Conservation (phyloP, 2,329 filamentous ascomycete genomes). For the Xylariaceae sp. region DNA sequence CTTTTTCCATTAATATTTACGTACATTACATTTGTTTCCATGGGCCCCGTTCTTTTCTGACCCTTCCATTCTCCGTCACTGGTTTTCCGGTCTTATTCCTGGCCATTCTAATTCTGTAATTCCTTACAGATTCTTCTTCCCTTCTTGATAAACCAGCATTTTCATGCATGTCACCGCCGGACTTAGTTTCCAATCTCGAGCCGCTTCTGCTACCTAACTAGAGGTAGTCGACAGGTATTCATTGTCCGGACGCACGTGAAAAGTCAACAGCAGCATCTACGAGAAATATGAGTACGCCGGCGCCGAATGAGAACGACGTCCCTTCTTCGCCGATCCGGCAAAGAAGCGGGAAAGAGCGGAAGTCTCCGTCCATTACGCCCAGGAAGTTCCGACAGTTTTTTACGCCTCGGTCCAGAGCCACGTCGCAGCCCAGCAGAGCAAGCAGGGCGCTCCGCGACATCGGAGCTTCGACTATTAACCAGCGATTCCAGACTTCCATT, state of each 20-base stretch:
- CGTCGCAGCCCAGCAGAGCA: constrained; percentile 35
- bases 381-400: constrained; percentile 51
- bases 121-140: too few relatives aligned
- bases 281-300: constrained; percentile 16
- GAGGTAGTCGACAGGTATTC: neutral
- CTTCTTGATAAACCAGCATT: neutral
- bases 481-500: constrained; percentile 35
- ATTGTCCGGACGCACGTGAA: neutral
- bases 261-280: neutral
- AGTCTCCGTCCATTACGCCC: constrained; percentile 49
- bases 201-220: neutral
- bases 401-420: constrained; percentile 42
- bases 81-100: constrained; percentile 14
- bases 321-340: constrained; percentile 27
- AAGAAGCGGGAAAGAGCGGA: constrained; percentile 40
- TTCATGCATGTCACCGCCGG: neutral
- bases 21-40: neutral
- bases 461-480: constrained; percentile 37
- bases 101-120: constrained; percentile 2
- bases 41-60: neutral
- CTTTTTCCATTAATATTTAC: constrained; percentile 5
- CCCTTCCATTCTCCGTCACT: constrained; percentile 19
- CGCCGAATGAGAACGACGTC: constrained; percentile 17
- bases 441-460: constrained; percentile 40
- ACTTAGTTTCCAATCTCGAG: neutral